These are phyloP conservation scores for Fennellomyces sp. DNA, from an alignment of 371 early-diverging fungal species.

Conservation along the genomic window DNA sequence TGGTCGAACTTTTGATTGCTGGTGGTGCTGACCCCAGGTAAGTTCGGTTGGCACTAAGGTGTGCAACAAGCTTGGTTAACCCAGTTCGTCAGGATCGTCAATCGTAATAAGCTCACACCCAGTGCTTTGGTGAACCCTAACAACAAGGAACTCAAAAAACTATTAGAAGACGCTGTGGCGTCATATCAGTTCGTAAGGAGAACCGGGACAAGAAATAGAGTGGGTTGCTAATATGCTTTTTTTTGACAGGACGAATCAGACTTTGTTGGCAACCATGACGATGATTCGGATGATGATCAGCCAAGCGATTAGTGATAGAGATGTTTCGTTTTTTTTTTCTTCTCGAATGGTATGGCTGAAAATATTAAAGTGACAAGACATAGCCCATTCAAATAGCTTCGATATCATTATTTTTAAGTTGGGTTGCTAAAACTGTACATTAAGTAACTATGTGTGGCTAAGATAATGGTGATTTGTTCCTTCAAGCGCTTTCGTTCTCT, in stretches of 20 bases:
- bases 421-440: background rate
- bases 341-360: background rate
- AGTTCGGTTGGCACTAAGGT: background rate
- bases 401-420: background rate
- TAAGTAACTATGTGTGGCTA: background rate
- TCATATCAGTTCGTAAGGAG: slow-evolving; percentile 37
- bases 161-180: slow-evolving; percentile 25
- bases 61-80: too few species aligned
- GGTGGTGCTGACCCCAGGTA: slow-evolving; percentile 60
- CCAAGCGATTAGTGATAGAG: slow-evolving; percentile 9
- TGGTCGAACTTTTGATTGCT: slow-evolving; percentile 56
- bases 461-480: background rate
- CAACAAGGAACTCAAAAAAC: slow-evolving; percentile 27
- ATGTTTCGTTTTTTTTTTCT: background rate
- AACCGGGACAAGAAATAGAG: background rate
- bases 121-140: slow-evolving; percentile 32
- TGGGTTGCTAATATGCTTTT: background rate
- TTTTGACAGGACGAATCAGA: slow-evolving; percentile 4
- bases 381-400: background rate
- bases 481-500: slow-evolving; percentile 14
- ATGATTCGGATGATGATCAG: slow-evolving; percentile 10
- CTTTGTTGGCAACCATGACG: background rate
- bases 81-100: slow-evolving; percentile 28
- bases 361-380: background rate
- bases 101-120: slow-evolving; percentile 42